Base-by-base conservation (phyloP, 257 asterid species). In the Nyctanthes arbortristis region DNA sequence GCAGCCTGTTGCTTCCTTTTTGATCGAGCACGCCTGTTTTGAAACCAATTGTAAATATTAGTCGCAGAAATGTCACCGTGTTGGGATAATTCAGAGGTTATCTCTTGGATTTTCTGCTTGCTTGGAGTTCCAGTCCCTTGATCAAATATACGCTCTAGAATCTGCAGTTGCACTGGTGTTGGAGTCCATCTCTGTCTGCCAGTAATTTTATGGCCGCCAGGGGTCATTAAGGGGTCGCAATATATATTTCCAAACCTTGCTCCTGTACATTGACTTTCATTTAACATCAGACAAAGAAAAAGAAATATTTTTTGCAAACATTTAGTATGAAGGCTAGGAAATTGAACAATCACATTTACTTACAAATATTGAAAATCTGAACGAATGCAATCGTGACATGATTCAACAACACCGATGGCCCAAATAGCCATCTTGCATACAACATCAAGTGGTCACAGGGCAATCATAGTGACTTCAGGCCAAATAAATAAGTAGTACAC, bases 181-280 rank as follows among this genome's bases (percentile, higher is more conserved):
- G 98, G 98, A 59, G 98, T 92, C 98, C 98, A 92, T 13, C 98
- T 80, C 35, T 92, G 98, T 77, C 98, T 79, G 24, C 95, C 97
- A 4, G 91, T 84, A 67, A 92, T 91, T 74, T 83, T 94, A 29
- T 89, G 99, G 61, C 89, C 89, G 27, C 90, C 94, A 0, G 96
- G 86, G 5, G 93, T 78, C 61, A 87, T 75, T 31, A 87, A 49
- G 4, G 96, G 95, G 58, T 91, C 97, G 37, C 88, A 87, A 29
- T 94, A 94, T 32, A 88, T 78, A 79, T 86, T 93, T 63, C 99
- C 97, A 67, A 89, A 73, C 77, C 99, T 81, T 66, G 75, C 88
- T 72, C 99, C 99, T 87, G 87, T n/a, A 78, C 68, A 35, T 27
- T 73, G 54, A 27, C 10, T 20, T 34, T 14, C 52, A 29, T 8